These are phyloP conservation scores for Sporisorium sorghi DNA, from an alignment of 1,284 basidiomycete genomes.

Conservation along the genomic window DNA sequence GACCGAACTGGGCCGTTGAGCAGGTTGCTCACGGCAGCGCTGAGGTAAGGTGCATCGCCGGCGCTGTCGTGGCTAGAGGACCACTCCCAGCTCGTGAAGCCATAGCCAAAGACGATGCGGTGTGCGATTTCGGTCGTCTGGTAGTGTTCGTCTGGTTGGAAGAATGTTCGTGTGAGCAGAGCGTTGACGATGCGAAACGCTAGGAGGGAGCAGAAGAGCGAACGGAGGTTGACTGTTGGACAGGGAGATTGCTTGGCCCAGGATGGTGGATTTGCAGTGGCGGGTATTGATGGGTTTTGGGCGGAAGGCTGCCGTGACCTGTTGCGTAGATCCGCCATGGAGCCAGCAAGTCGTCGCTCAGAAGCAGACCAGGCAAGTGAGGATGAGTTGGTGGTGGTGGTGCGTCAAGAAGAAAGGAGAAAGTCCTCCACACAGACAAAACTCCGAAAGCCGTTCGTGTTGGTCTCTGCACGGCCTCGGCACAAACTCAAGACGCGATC, in stretches of 20 bases:
- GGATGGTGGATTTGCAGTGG: background rate
- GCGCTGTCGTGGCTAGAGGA: background rate
- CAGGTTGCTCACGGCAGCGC: constrained; percentile 15
- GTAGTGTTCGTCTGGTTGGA: constrained; percentile 98
- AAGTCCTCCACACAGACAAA: background rate
- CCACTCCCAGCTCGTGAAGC: constrained; percentile 98
- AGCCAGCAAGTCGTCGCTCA: background rate
- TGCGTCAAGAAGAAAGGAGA: background rate
- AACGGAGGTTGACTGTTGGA: constrained; percentile 7
- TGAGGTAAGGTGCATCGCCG: constrained; percentile 12
- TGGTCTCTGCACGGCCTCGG: too few species aligned
- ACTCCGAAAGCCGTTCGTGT: background rate
- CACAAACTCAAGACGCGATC: too few species aligned
- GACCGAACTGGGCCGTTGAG: constrained; percentile 67
- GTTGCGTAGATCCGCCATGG: constrained; percentile 4
- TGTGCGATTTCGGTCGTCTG: constrained; percentile 95
- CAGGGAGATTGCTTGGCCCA: background rate
- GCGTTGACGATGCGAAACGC: constrained; percentile 72
- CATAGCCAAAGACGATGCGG: constrained; percentile 87
- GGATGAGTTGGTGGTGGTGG: background rate
- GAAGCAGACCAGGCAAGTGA: background rate
- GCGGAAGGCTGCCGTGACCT: background rate
- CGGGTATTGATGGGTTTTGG: background rate
- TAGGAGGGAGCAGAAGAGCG: constrained; percentile 57
- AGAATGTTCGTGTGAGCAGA: constrained; percentile 83